phyloP scores from a whole-genome alignment of 2,329 filamentous ascomycete genomes.

The Fusarium sterilihyphosum region DNA sequence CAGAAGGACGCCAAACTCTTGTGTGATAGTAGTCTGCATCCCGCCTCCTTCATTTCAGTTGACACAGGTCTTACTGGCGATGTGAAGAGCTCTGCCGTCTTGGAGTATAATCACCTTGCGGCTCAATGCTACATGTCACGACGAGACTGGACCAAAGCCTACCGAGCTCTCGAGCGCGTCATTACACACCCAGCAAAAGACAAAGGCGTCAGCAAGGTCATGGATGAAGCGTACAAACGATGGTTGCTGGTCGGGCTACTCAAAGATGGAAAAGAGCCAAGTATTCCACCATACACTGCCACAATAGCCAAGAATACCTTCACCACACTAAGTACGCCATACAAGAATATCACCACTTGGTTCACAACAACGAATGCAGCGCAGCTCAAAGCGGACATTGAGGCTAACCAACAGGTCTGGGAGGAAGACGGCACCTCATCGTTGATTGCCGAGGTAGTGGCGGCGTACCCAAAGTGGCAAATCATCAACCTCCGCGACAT shows the following conservation, averaged over 20 bases:
- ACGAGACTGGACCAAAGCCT: slow-evolving; percentile 70
- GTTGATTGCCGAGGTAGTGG: slow-evolving; percentile 74
- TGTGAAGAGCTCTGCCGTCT: slow-evolving; percentile 62
- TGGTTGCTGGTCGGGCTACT: slow-evolving; percentile 84
- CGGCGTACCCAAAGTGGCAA: slow-evolving; percentile 78
- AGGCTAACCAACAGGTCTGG: slow-evolving; percentile 69
- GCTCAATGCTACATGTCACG: slow-evolving; percentile 72
- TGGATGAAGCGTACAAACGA: slow-evolving; percentile 92
- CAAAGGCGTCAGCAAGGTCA: slow-evolving; percentile 75
- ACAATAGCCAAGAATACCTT: slow-evolving; percentile 64
- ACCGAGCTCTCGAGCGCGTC: slow-evolving; percentile 69
- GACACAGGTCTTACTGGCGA: slow-evolving; percentile 66
- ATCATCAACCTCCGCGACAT: slow-evolving; percentile 77
- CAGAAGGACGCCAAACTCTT: slow-evolving; percentile 51
- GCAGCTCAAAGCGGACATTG: slow-evolving; percentile 71
- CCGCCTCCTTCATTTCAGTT: slow-evolving; percentile 67
- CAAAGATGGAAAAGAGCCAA: slow-evolving; percentile 67
- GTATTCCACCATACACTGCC: slow-evolving; percentile 66
- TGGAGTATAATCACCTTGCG: slow-evolving; percentile 74
- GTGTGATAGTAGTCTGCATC: slow-evolving; percentile 58
- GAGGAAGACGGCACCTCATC: slow-evolving; percentile 76
- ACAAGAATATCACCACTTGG: slow-evolving; percentile 73
- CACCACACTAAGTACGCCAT: slow-evolving; percentile 70
- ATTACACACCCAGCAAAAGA: slow-evolving; percentile 74
- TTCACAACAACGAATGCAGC: slow-evolving; percentile 68